Base-by-base conservation (phyloP, 345 rosid species). In the Mallotus nudiflorus region DNA sequence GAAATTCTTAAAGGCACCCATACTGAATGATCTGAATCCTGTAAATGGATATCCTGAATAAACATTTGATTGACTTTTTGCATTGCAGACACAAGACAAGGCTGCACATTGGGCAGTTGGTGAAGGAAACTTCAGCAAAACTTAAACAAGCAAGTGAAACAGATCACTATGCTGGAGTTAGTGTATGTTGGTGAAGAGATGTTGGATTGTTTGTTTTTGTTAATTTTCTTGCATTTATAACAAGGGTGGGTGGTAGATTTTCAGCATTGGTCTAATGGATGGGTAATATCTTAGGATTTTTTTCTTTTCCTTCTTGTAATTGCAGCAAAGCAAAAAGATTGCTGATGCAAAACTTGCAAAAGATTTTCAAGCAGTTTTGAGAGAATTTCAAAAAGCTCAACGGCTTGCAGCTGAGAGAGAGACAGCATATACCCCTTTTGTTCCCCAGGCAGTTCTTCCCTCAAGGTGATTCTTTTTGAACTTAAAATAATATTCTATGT, bases 321-420 rank as follows among this genome's bases (percentile, higher is more conserved):
- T 85, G 66, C 81, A 90, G 96, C 86, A 87, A 63, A 86, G 82
- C 86, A 92, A 95, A 86, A 95, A 92, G 86, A 85, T 95, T 53
- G 87, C 93, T 20, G 97, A 95, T 79, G 97, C 97, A 68, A 95
- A 95, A 82, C 97, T 96, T 75, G 99, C 98, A 18, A 96, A 92
- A 73, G 99, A 95, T 80, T 92, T 95, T 79, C 94, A 95, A 83
- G 83, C 89, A 27, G 97, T 95, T 75, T 74, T 95, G 82, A 90
- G 84, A 78, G 99, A 95, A 85, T 95, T 92, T 82, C 99, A 90
- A 83, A 95, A 95, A 83, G 97, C 98, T 62, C 98, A 95, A 61
- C 87, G 94, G 84, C 89, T 95, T n/a, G 91, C 99, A 24, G 96
- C 98, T 50, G 97, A 90, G 84, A 87, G 97, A 73, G 99, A 96